These are phyloP conservation scores for Candida piceae DNA, from an alignment of 805 yeast species.

Conservation along the genomic window DNA sequence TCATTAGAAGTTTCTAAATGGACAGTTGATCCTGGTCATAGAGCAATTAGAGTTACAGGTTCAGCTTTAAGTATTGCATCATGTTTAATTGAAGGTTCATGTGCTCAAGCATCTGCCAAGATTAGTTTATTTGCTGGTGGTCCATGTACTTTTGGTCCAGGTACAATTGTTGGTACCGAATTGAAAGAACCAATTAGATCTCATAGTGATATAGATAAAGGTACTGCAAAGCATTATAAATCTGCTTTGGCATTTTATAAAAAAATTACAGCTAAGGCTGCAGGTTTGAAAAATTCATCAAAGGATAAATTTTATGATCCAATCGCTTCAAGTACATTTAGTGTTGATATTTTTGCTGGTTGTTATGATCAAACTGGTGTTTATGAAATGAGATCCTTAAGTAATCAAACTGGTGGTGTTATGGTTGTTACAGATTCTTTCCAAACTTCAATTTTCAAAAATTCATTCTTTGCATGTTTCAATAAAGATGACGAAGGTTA, in stretches of 20 bases:
- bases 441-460: conserved; percentile 91
- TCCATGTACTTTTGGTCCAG: conserved; percentile 92
- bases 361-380: conserved; percentile 95
- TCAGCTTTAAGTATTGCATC: conserved; percentile 86
- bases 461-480: conserved; percentile 83
- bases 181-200: conserved; percentile 96
- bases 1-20: conserved; percentile 58
- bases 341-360: conserved; percentile 89
- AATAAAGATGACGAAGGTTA: conserved; percentile 82
- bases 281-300: conserved; percentile 37
- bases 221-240: conserved; percentile 79
- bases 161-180: conserved; percentile 86
- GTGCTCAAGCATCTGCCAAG: conserved; percentile 83
- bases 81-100: conserved; percentile 73
- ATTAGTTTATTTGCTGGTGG: conserved; percentile 90
- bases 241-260: conserved; percentile 83
- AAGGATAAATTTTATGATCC: conserved; percentile 34
- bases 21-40: conserved; percentile 77
- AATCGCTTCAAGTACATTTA: conserved; percentile 54
- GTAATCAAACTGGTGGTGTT: conserved; percentile 87
- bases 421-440: conserved; percentile 86
- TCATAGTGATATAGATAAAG: conserved; percentile 93
- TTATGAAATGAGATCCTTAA: conserved; percentile 84
- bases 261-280: conserved; percentile 62
- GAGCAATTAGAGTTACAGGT: conserved; percentile 91